Conservation (phyloP, 495 filamentous ascomycete genomes). For the Tuber calosporum region DNA sequence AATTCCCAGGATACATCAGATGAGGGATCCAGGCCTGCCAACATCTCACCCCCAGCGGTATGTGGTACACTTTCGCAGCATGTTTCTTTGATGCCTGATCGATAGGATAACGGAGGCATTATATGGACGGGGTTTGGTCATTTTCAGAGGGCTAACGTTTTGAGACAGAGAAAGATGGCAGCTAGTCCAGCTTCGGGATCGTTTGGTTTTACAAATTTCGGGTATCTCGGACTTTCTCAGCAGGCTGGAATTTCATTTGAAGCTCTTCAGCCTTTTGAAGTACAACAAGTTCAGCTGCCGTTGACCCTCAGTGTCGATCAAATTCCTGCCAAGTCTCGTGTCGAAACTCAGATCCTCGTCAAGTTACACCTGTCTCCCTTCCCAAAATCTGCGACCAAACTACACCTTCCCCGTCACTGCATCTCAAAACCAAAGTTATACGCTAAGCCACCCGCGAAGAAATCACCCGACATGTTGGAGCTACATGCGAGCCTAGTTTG, state of each 20-base stretch:
- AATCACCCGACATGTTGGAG: constrained; percentile 66
- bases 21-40: neutral
- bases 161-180: neutral
- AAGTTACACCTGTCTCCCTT: constrained; percentile 64
- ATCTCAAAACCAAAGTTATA: constrained; percentile 87
- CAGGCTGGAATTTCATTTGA: neutral
- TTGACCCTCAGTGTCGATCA: constrained; percentile 35
- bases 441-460: constrained; percentile 56
- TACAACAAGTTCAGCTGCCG: constrained; percentile 25
- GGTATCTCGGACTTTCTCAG: neutral
- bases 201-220: neutral
- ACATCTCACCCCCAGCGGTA: constrained; percentile 2
- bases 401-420: constrained; percentile 79
- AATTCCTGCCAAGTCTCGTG: constrained; percentile 62
- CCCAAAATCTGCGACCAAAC: constrained; percentile 62
- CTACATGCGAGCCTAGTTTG: constrained; percentile 75
- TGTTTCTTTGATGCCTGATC: neutral
- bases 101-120: neutral
- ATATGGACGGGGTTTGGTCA: neutral
- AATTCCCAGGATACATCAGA: neutral
- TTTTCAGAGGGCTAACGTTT: constrained; percentile 3
- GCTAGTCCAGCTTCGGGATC: neutral
- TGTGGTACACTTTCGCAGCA: neutral
- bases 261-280: neutral
- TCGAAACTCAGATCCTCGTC: constrained; percentile 89